These are phyloP conservation scores for Trichosporon sp. DNA, from an alignment of 1,284 basidiomycete species.

Conservation along the genomic window DNA sequence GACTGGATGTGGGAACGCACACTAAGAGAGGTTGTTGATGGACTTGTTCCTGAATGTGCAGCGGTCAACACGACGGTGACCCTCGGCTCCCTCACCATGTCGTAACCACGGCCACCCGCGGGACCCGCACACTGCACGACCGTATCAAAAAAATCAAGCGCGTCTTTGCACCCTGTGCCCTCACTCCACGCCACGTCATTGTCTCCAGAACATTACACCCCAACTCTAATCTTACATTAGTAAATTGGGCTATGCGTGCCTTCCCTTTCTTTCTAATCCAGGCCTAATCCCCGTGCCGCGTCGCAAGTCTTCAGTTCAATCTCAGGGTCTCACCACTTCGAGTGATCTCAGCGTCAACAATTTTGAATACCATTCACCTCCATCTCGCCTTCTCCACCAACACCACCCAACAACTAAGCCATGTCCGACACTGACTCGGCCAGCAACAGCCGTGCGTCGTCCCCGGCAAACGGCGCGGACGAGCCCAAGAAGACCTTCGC, in stretches of 20 bases:
- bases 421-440: constrained; percentile 29
- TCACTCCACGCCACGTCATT: neutral
- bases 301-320: constrained; percentile 15
- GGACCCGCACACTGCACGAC: neutral
- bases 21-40: constrained; percentile 15
- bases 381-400: neutral
- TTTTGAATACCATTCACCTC: constrained; percentile 10
- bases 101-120: neutral
- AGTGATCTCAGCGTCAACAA: constrained; percentile 18
- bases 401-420: neutral
- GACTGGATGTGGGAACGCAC: constrained; percentile 11
- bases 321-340: neutral
- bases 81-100: constrained; percentile 1
- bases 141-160: constrained; percentile 18
- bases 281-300: neutral
- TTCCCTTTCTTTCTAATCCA: neutral
- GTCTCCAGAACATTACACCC: neutral
- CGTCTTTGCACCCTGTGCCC: neutral
- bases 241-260: neutral
- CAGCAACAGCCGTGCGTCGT: constrained; percentile 28
- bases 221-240: neutral
- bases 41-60: constrained; percentile 4
- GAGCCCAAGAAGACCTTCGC: constrained; percentile 57
- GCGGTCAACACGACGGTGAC: constrained; percentile 4
- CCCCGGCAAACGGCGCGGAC: constrained; percentile 27